Base-by-base conservation (phyloP, 345 rosid species). In the Hibiscus syriacus region DNA sequence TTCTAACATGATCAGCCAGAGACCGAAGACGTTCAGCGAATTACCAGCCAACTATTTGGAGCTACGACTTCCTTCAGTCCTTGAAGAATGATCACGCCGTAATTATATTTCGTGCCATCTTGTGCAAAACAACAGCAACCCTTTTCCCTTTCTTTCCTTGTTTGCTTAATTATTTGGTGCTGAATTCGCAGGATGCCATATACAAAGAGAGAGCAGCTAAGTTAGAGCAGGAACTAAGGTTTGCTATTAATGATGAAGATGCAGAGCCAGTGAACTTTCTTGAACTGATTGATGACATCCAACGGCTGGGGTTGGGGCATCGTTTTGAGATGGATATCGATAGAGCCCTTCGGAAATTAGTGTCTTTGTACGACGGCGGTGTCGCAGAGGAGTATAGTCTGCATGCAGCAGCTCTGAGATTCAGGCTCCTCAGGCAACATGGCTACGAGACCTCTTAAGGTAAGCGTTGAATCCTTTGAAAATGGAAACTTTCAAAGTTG, bases 201-300 rank as follows among this genome's bases (percentile, higher is more conserved):
- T n/a, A n/a, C n/a, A n/a, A n/a, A n/a, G n/a, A n/a, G n/a, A n/a
- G n/a, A n/a, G n/a, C n/a, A n/a, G n/a, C 7, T 34, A 34, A 60
- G 53, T 67, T 84, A 19, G 81, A 78, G 67, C 65, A 69, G 52
- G 73, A 76, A 41, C 61, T 81, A 43, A 72, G 77, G 39, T 8
- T 46, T 41, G 67, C 53, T 53, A 39, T 81, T 2, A 50, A 49
- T 5, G 60, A 52, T 26, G 73, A 55, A 50, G 59, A 19, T 9
- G 68, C 29, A 8, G 64, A 72, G 13, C 2, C 65, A 14, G 2
- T 66, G 54, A 14, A 20, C 52, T 19, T 63, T 3, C 76, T 84
- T n/a, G n/a, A n/a, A n/a, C n/a, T n/a, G n/a, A n/a, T n/a, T n/a
- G n/a, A n/a, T n/a, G n/a, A n/a, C n/a, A n/a, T n/a, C n/a, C n/a